Base-by-base conservation (phyloP, 495 filamentous ascomycete species). In the Entonaema liquescens region DNA sequence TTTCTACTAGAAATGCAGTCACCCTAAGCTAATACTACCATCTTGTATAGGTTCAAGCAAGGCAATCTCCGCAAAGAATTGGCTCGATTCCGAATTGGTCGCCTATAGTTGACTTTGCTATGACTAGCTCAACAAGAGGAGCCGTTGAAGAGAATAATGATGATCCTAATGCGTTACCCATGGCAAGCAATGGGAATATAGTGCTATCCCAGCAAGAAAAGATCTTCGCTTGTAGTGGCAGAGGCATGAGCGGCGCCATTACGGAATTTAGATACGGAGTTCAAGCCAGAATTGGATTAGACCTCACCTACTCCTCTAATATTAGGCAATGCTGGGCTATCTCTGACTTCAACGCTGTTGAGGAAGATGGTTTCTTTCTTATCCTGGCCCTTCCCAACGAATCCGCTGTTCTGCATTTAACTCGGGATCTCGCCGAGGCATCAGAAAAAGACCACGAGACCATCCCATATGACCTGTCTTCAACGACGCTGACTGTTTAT, bases 71-170 rank as follows among this genome's bases (percentile, higher is more conserved):
- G 21, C 79, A 83, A 70, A 71, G 82, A 44, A 66, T 82, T 23
- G 82, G 87, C 40, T 78, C 78, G 6, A 77, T 87, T 56, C 85
- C 89, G 31, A 97, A 94, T 74, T 97, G 94, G 94, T 87, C 92
- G 0, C 93, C 95, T 0, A 85, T 90, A 23, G 85, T 88, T 19
- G 93, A 98, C 76, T 87, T 92, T 35, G 83, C 87, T 21, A 81
- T 87, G 31, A 83, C 87, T 5, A 74, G 77, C 13, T 66, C 68
- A 60, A 73, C 28, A 61, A 72, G 49, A 40, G 53, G 25, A n/a
- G 13, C 7, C 44, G 26, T 56, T 65, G 65, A 68, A 7, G 70
- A 68, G 19, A 25, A 26, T 17, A 33, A 17, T 53, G 62, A 72
- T 42, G 53, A 55, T 12, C 50, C 68, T 15, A 44, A 60, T 23